A percentile compares a stretch with the other conserved stretches of the same genome.
phyloP scores from a whole-genome alignment of 306 rosid species.

The Begonia masoniana region DNA sequence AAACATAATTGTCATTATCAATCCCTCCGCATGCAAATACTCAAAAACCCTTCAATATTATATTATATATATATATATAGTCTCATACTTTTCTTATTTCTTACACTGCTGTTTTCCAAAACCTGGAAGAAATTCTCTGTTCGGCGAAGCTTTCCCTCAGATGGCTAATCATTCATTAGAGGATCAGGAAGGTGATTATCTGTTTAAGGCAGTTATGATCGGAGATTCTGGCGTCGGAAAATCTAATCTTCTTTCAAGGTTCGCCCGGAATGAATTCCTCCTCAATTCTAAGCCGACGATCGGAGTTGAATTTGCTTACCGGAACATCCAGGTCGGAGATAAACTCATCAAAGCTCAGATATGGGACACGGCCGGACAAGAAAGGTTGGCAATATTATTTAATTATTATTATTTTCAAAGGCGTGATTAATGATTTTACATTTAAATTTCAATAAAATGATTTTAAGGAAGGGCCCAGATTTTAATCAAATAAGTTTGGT shows the following conservation, averaged over 20 bases:
- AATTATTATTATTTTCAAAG: too few species aligned
- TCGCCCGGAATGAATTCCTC: slow-evolving; percentile 57
- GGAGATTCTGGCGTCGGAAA: slow-evolving; percentile 95
- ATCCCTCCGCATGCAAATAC: slow-evolving; percentile 31
- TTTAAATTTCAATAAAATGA: background rate
- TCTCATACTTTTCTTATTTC: slow-evolving; percentile 1
- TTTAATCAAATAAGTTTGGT: background rate
- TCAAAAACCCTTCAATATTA: slow-evolving; percentile 22
- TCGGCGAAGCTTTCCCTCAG: slow-evolving; percentile 26
- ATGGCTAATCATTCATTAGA: slow-evolving; percentile 26
- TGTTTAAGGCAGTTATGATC: slow-evolving; percentile 63
- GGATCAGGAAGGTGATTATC: slow-evolving; percentile 70
- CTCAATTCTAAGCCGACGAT: slow-evolving; percentile 85
- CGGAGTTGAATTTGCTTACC: slow-evolving; percentile 88
- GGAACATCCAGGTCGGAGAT: slow-evolving; percentile 53
- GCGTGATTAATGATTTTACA: background rate
- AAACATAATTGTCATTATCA: slow-evolving; percentile 33
- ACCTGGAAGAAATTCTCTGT: slow-evolving; percentile 4
- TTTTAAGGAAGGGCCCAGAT: slow-evolving; percentile 9
- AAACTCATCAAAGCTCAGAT: slow-evolving; percentile 85
- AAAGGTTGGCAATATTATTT: slow-evolving; percentile 32
- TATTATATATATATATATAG: background rate
- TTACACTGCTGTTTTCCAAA: background rate
- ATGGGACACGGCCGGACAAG: slow-evolving; percentile 99
- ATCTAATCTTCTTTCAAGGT: slow-evolving; percentile 74